Percentiles rank a stretch among this genome's conserved stretches.
Conservation (phyloP, 2,329 filamentous ascomycete species). For the Aspergillus sp. region DNA sequence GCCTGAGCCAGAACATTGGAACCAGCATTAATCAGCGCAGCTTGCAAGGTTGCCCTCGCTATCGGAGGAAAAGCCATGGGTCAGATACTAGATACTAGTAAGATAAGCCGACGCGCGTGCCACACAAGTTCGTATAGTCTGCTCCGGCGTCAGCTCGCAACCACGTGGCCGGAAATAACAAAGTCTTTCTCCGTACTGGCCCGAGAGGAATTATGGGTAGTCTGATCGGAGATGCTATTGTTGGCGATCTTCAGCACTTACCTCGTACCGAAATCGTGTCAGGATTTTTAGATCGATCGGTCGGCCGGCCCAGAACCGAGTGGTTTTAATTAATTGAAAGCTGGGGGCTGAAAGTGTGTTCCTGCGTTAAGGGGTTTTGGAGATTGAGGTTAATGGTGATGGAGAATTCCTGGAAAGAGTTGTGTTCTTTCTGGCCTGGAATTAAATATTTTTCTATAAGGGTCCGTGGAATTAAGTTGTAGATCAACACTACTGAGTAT, state of each 20-base stretch:
- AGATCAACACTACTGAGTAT: not conserved
- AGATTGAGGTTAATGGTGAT: not conserved
- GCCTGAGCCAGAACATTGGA: slow-evolving; percentile 60
- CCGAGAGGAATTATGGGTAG: not conserved
- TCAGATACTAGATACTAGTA: not conserved
- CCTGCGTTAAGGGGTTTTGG: too few species aligned
- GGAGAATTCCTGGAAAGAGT: not conserved
- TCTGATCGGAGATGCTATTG: not conserved
- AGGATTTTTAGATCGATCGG: not conserved
- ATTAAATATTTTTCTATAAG: not conserved
- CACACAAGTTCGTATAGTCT: not conserved
- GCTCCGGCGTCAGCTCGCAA: not conserved
- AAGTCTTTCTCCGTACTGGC: not conserved
- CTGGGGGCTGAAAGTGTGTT: not conserved
- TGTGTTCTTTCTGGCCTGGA: not conserved
- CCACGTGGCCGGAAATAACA: not conserved
- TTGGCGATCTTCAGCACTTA: not conserved
- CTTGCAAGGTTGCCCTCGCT: slow-evolving; percentile 56
- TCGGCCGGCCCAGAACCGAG: not conserved
- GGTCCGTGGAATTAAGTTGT: not conserved
- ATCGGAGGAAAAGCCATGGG: slow-evolving; percentile 48
- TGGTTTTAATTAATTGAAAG: not conserved
- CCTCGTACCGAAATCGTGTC: not conserved
- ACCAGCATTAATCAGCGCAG: slow-evolving; percentile 52
- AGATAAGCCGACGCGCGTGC: not conserved